A percentile compares a stretch with the other conserved stretches of the same genome.
Evolutionary conservation across 2,329 filamentous ascomycete genomes (phyloP).

Genomic region (Trichoderma guizhouense): DNA sequence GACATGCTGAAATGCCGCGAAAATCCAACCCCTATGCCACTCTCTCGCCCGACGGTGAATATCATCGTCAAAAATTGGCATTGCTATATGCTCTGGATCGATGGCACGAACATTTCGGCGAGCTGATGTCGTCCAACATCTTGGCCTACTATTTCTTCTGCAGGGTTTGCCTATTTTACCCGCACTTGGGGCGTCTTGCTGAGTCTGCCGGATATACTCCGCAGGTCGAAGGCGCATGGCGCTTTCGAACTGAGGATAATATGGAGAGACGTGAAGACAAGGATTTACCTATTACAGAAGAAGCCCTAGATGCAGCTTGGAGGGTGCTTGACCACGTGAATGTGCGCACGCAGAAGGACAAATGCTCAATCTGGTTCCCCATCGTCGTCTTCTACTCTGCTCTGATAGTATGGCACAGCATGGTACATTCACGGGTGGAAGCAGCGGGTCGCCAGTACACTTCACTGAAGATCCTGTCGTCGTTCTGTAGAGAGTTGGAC

Average conservation of each 20-base stretch:
- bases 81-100: neutral
- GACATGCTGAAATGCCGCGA: neutral
- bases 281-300: neutral
- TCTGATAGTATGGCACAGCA: neutral
- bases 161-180: neutral
- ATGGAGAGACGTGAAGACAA: neutral
- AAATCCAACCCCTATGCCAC: neutral
- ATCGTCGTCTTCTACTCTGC: neutral
- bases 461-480: neutral
- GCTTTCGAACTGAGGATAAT: no score
- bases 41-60: neutral
- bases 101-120: neutral
- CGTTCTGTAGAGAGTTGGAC: neutral
- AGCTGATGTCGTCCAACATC: neutral
- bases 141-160: neutral
- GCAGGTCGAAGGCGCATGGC: no score
- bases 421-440: neutral
- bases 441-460: no score
- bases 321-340: neutral
- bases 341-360: neutral
- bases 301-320: neutral
- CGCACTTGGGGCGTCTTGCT: neutral
- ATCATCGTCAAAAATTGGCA: neutral
- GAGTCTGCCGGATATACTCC: neutral
- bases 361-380: neutral